phyloP scores from a whole-genome alignment of 2,329 filamentous ascomycete species.

The Fusarium transvaalense region DNA sequence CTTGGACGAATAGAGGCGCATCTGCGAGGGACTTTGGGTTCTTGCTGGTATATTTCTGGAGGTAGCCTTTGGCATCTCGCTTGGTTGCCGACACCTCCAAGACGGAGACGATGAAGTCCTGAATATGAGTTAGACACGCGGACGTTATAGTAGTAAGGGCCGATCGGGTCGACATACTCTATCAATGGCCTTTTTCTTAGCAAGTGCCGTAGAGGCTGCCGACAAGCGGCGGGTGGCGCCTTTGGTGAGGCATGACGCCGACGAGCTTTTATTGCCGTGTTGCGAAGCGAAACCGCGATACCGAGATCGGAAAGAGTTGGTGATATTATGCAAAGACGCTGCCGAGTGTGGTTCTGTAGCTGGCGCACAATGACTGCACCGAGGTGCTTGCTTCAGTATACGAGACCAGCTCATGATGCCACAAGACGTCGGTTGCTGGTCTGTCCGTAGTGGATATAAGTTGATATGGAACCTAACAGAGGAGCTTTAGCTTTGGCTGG shows the following conservation, averaged over 20 bases:
- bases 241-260: conserved; percentile 28
- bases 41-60: conserved; percentile 79
- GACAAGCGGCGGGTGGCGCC: conserved; percentile 48
- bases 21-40: conserved; percentile 44
- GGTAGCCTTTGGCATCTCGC: conserved; percentile 90
- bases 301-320: conserved; percentile 23
- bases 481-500: conserved; percentile 19
- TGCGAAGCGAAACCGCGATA: conserved; percentile 33
- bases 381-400: conserved; percentile 56
- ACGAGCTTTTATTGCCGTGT: conserved; percentile 13
- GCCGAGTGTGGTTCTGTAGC: conserved; percentile 14
- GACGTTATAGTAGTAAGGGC: not conserved
- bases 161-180: conserved; percentile 43
- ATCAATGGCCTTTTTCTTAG: conserved; percentile 52
- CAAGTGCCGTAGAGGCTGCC: conserved; percentile 47
- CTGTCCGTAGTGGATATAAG: conserved; percentile 9
- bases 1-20: conserved; percentile 54
- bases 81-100: conserved; percentile 91
- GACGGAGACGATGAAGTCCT: conserved; percentile 90
- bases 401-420: conserved; percentile 57
- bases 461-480: conserved; percentile 20
- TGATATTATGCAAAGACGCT: not conserved
- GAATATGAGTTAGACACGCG: conserved; percentile 25
- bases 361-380: conserved; percentile 44
- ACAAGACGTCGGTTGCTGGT: not conserved